These are phyloP conservation scores for Verbena officinalis DNA, from an alignment of 257 asterid species.

Conservation along the genomic window DNA sequence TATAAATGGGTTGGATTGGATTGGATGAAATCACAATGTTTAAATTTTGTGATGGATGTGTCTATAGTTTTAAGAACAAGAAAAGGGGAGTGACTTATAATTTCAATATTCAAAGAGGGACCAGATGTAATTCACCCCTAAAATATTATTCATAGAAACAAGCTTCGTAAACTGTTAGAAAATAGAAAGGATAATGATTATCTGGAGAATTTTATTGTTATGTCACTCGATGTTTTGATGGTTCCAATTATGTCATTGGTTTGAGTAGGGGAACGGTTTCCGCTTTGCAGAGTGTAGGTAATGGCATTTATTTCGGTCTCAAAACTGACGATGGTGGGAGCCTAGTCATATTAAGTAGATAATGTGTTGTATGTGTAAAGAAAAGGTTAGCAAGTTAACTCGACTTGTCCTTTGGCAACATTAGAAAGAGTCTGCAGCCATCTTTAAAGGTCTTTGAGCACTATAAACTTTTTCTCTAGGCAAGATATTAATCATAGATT, in stretches of 20 bases:
- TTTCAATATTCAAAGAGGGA: no score
- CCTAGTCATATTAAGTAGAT: constrained; percentile 4
- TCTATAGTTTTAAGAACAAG: no score
- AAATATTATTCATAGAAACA: no score
- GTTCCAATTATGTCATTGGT: constrained; percentile 3
- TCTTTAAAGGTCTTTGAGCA: constrained; percentile 3
- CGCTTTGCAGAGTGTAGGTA: neutral
- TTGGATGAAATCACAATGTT: no score
- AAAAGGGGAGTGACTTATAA: no score
- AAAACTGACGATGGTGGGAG: neutral
- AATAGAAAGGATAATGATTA: neutral
- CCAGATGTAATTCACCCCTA: no score
- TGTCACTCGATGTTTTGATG: neutral
- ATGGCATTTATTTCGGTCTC: neutral
- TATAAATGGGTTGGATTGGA: no score
- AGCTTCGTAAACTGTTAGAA: no score
- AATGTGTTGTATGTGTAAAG: neutral
- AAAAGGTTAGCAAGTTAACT: neutral
- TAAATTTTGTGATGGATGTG: no score
- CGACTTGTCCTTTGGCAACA: neutral
- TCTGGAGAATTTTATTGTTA: neutral
- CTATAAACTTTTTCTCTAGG: neutral
- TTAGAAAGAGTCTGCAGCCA: neutral
- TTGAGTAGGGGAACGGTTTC: neutral
- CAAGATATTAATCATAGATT: no score